Evolutionary conservation across 1,139 yeast genomes (phyloP), one percentile per base, ranked within the genome.

Genomic region (Taphrina betulina): DNA sequence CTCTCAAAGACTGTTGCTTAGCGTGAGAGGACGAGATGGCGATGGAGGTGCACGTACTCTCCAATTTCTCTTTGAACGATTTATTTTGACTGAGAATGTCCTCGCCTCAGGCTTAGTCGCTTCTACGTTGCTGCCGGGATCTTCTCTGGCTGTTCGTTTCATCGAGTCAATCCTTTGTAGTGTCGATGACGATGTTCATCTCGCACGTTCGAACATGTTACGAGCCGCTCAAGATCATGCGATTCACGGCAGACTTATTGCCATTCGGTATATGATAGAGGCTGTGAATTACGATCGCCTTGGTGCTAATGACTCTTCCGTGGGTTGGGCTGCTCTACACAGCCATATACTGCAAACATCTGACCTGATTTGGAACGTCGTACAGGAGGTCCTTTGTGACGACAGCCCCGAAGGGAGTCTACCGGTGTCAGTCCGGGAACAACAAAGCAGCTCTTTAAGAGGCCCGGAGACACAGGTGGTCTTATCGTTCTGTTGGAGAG

Each of bases 401-500:
- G 87, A 83, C 60, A 78, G 88, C 0, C 84, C 86, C 0, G 86
- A 81, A 63, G 85, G 86, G 0, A 73, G 76, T 59, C 59, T 78
- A 10, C 72, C 72, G 10, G 76, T 71, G 31, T 63, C 75, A 16
- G 75, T 74, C 24, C 69, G 66, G 2, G 67, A 64, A 2, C 75
- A 73, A 51, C 35, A 24, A 5, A 24, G 26, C 33, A 43, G 56
- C 12, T 66, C 65, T 46, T 76, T 74, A 58, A 41, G 54, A 14
- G 79, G 83, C 16, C 77, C 79, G 2, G 79, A 81, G 1, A 77
- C 83, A 5, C 86, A 82, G 63, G 69, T 81, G n/a, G 72, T 81
- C n/a, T 69, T 78, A 17, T 84, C 84, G 63, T 87, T 82, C 66
- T 78, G 89, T 3, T 90, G 96, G 94, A 80, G 94, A 67, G 80